phyloP scores from a whole-genome alignment of 441 rosid genomes.

The Kokia cookei region DNA sequence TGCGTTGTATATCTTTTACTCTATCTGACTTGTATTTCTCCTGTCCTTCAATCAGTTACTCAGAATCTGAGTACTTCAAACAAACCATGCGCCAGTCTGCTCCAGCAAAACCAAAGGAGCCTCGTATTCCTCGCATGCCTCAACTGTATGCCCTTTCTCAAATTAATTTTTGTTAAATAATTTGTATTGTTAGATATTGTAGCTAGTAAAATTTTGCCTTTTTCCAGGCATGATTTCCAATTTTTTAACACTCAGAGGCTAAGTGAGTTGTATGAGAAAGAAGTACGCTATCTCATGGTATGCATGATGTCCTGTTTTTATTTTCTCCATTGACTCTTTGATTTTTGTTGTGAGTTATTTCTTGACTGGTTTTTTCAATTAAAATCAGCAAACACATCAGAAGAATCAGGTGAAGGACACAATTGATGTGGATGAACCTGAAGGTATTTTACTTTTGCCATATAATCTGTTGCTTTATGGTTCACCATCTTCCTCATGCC shows the following conservation, averaged over 20 bases:
- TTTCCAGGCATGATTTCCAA: conserved; percentile 92
- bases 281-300: conserved; percentile 97
- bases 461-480: background rate
- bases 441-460: conserved; percentile 44
- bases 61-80: conserved; percentile 95
- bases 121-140: conserved; percentile 99
- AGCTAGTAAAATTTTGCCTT: background rate
- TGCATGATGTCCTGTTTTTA: conserved; percentile 16
- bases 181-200: conserved; percentile 1
- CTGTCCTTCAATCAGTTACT: conserved; percentile 50
- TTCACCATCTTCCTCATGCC: background rate
- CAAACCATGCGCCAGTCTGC: conserved; percentile 97
- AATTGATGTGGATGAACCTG: conserved; percentile 94
- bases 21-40: background rate
- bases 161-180: background rate
- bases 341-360: background rate
- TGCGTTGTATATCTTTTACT: conserved; percentile 8
- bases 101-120: conserved; percentile 94
- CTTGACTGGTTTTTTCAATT: background rate
- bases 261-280: conserved; percentile 94
- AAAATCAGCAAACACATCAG: conserved; percentile 85
- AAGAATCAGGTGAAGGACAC: conserved; percentile 92
- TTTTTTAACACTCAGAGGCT: conserved; percentile 94
- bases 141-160: conserved; percentile 57
- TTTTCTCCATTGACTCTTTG: background rate